Conservation (phyloP, 768 basidiomycete genomes). For the Fomitopsis serialis region DNA sequence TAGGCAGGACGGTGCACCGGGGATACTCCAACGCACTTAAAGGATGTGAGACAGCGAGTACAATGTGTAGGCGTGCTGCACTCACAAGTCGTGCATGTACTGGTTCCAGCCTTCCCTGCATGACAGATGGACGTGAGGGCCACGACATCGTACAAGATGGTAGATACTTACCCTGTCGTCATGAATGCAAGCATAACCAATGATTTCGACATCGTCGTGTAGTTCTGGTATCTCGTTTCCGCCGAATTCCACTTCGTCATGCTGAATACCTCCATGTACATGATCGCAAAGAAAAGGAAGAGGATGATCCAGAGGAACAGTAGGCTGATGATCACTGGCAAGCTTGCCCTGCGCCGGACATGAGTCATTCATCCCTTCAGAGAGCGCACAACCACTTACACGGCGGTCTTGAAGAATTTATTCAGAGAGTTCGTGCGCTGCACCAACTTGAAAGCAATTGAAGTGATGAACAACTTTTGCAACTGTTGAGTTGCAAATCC, state of each 20-base stretch:
- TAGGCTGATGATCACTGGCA: conserved; percentile 81
- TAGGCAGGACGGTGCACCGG: conserved; percentile 60
- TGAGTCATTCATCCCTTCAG: background rate
- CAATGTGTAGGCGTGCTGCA: conserved; percentile 2
- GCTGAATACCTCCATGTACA: conserved; percentile 87
- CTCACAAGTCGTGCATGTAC: conserved; percentile 96
- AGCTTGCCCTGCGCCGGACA: conserved; percentile 53
- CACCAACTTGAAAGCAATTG: conserved; percentile 91
- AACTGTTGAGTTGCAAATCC: conserved; percentile 58
- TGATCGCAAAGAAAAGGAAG: conserved; percentile 87
- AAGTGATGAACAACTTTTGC: conserved; percentile 89
- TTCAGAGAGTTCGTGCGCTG: conserved; percentile 85
- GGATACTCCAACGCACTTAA: conserved; percentile 72
- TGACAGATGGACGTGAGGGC: conserved; percentile 5
- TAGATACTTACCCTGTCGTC: conserved; percentile 73
- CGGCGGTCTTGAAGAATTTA: conserved; percentile 93
- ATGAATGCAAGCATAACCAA: conserved; percentile 90
- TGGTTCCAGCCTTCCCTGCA: conserved; percentile 92
- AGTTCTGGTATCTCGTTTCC: conserved; percentile 71
- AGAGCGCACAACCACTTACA: conserved; percentile 46
- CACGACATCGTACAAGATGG: background rate
- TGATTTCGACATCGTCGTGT: conserved; percentile 69
- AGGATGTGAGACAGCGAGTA: conserved; percentile 8
- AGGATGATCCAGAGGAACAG: conserved; percentile 84
- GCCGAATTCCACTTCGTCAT: conserved; percentile 79